Evolutionary conservation across 1,139 yeast genomes (phyloP).

Genomic region (Blastobotrys apis): DNA sequence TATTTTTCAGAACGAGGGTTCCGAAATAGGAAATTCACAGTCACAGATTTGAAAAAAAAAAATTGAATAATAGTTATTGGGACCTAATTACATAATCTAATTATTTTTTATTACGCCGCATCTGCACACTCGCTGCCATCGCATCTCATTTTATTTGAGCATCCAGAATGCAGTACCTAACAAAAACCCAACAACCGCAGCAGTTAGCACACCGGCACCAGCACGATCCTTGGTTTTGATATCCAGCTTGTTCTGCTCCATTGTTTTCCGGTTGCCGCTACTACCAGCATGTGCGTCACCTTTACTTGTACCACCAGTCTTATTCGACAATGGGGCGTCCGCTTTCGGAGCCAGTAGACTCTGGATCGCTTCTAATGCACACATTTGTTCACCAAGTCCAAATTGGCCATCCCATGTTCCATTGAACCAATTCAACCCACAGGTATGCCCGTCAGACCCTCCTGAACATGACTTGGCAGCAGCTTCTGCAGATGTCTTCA

Average conservation of each 20-base stretch:
- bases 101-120: not conserved
- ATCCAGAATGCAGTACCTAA: not conserved
- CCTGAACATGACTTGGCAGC: conserved; percentile 85
- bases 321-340: conserved; percentile 40
- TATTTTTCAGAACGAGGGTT: not conserved
- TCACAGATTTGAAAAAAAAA: too few relatives aligned
- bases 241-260: conserved; percentile 24
- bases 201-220: conserved; percentile 84
- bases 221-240: conserved; percentile 57
- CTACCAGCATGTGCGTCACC: conserved; percentile 35
- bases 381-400: conserved; percentile 92
- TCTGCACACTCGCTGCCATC: not conserved
- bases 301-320: conserved; percentile 50
- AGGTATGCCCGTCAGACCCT: conserved; percentile 83
- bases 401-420: conserved; percentile 70
- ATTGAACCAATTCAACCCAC: conserved; percentile 77
- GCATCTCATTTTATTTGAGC: not conserved
- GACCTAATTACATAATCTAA: too few relatives aligned
- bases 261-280: conserved; percentile 16
- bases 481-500: conserved; percentile 64
- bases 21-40: not conserved
- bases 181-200: conserved; percentile 47
- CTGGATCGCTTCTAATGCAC: conserved; percentile 74
- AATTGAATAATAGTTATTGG: not conserved
- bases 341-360: conserved; percentile 51